phyloP scores from a whole-genome alignment of 2,329 filamentous ascomycete species.

The Apiospora marii region DNA sequence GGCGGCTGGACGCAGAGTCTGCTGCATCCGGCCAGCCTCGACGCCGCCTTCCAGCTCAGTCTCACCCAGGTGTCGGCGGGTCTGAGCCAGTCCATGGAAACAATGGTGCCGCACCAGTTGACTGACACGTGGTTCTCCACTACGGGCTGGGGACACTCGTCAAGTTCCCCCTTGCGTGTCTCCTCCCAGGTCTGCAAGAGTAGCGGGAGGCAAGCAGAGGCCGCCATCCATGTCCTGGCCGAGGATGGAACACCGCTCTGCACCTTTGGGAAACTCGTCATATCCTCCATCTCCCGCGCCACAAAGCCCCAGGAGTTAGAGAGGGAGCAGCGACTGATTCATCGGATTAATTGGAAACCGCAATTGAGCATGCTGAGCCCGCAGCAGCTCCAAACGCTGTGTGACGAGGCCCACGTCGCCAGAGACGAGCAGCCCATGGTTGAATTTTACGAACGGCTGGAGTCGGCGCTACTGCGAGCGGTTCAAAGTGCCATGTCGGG shows the following conservation, averaged over 20 bases:
- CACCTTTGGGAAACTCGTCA: slow-evolving; percentile 37
- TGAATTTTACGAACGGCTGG: no score
- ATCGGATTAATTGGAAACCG: slow-evolving; percentile 48
- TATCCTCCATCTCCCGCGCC: slow-evolving; percentile 37
- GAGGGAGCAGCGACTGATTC: slow-evolving; percentile 40
- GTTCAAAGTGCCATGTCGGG: no score
- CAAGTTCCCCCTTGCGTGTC: slow-evolving; percentile 39
- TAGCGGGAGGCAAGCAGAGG: slow-evolving; percentile 27
- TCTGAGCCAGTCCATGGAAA: slow-evolving; percentile 29
- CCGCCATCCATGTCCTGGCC: slow-evolving; percentile 39
- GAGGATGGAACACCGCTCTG: slow-evolving; percentile 42
- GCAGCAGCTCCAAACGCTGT: slow-evolving; percentile 37
- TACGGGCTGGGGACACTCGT: slow-evolving; percentile 9
- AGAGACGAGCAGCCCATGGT: slow-evolving; percentile 35
- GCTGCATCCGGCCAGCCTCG: slow-evolving; percentile 48
- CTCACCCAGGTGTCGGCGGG: slow-evolving; percentile 35
- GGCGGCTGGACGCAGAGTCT: slow-evolving; percentile 28
- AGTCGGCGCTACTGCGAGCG: no score
- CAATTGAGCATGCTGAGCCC: slow-evolving; percentile 45
- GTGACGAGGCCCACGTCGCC: slow-evolving; percentile 32
- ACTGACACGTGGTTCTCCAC: slow-evolving; percentile 44
- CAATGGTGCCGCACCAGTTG: slow-evolving; percentile 42
- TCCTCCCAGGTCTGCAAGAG: slow-evolving; percentile 21
- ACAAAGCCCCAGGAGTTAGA: slow-evolving; percentile 26
- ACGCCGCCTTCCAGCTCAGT: slow-evolving; percentile 45